These are phyloP conservation scores for Alternaria sp. DNA, from an alignment of 2,329 filamentous ascomycete genomes.

Conservation along the genomic window DNA sequence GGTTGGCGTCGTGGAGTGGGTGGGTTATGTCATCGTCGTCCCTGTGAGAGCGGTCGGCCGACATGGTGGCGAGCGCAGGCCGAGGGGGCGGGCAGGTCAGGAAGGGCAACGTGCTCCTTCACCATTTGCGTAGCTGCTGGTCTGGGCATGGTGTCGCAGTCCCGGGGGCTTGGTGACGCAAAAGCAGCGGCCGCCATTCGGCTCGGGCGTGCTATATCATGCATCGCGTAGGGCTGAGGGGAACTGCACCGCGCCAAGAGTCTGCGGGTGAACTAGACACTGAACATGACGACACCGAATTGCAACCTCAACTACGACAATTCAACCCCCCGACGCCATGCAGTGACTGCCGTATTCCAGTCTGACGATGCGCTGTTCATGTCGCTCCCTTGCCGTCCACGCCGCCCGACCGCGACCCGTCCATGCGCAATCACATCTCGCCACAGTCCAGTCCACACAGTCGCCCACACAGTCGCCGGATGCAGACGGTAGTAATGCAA, in stretches of 20 bases:
- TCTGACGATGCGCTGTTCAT: conserved; percentile 41
- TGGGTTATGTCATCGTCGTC: conserved; percentile 5
- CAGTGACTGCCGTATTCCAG: conserved; percentile 23
- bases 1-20: conserved; percentile 6
- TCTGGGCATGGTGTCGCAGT: conserved; percentile 5
- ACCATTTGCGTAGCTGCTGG: neutral
- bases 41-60: conserved; percentile 11
- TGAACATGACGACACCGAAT: conserved; percentile 1
- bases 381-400: conserved; percentile 26
- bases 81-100: neutral
- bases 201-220: conserved; percentile 9
- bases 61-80: conserved; percentile 19
- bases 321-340: conserved; percentile 24
- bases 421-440: conserved; percentile 21
- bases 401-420: conserved; percentile 24
- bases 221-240: conserved; percentile 13
- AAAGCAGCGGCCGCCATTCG: conserved; percentile 4
- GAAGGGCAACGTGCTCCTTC: neutral
- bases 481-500: conserved; percentile 5
- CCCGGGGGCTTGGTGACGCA: neutral
- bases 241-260: conserved; percentile 1
- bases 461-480: conserved; percentile 6
- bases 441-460: conserved; percentile 20
- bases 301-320: neutral
- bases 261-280: neutral